Evolutionary conservation across 495 filamentous ascomycete species (phyloP).

Genomic region (Trichoderma erinaceum): DNA sequence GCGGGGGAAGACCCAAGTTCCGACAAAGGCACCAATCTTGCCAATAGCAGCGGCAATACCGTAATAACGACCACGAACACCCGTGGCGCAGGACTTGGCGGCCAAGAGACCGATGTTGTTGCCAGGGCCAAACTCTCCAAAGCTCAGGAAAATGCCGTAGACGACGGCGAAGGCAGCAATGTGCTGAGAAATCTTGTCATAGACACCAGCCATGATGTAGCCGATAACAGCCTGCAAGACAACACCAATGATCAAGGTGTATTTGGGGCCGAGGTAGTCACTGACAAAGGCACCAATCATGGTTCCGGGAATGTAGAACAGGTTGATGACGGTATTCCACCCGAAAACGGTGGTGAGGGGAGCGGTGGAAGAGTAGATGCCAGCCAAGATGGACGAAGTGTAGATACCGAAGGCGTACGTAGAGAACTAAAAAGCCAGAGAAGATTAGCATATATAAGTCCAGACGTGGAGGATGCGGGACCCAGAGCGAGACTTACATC

Average conservation of each 20-base stretch:
- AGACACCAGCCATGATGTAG: conserved; percentile 79
- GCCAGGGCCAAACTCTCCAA: conserved; percentile 83
- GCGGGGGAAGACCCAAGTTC: conserved; percentile 72
- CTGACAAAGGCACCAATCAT: conserved; percentile 65
- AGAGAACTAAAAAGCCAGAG: conserved; percentile 45
- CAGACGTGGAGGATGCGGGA: not conserved
- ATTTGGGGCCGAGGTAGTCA: conserved; percentile 70
- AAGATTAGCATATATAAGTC: conserved; percentile 15
- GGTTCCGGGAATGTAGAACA: conserved; percentile 82
- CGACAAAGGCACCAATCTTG: conserved; percentile 89
- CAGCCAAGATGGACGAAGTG: conserved; percentile 59
- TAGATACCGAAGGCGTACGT: conserved; percentile 77
- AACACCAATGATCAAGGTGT: conserved; percentile 62
- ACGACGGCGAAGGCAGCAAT: conserved; percentile 75
- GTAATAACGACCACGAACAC: conserved; percentile 86
- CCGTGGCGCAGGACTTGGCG: conserved; percentile 80
- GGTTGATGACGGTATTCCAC: conserved; percentile 78
- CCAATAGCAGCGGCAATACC: conserved; percentile 78
- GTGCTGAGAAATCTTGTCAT: conserved; percentile 56
- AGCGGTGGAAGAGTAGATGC: conserved; percentile 51
- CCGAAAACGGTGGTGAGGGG: conserved; percentile 71
- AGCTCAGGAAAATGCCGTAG: conserved; percentile 69
- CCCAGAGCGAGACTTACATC: conserved; percentile 42
- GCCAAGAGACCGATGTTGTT: conserved; percentile 88
- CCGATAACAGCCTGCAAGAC: conserved; percentile 67